A percentile compares a stretch with the other conserved stretches of the same genome.
phyloP scores from a whole-genome alignment of 1,284 basidiomycete species.

The Fomitiporia mediterranea region DNA sequence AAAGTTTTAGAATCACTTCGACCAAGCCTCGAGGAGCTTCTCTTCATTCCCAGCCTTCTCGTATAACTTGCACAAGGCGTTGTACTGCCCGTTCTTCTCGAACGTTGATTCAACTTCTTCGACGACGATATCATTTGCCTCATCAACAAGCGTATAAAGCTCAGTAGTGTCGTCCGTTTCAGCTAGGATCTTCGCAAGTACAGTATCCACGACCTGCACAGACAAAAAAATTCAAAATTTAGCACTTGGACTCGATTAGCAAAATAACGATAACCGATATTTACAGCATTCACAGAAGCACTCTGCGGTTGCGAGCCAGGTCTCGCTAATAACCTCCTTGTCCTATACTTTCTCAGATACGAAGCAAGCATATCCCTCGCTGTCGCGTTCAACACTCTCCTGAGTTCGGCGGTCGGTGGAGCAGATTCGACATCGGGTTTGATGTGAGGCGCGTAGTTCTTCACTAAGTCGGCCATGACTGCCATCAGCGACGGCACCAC shows the following conservation, averaged over 20 bases:
- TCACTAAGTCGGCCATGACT: slow-evolving; percentile 85
- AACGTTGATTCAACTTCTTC: slow-evolving; percentile 64
- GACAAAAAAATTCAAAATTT: background rate
- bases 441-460: slow-evolving; percentile 84
- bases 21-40: slow-evolving; percentile 64
- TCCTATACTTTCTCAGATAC: slow-evolving; percentile 53
- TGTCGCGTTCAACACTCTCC: slow-evolving; percentile 50
- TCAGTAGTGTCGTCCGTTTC: slow-evolving; percentile 59
- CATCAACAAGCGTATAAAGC: slow-evolving; percentile 56
- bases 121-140: slow-evolving; percentile 54
- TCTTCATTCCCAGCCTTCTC: slow-evolving; percentile 50
- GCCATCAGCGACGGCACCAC: slow-evolving; percentile 52
- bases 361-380: slow-evolving; percentile 65
- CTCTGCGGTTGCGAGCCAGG: slow-evolving; percentile 14
- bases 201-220: slow-evolving; percentile 78
- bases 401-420: slow-evolving; percentile 62
- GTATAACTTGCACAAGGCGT: slow-evolving; percentile 63
- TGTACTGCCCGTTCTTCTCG: slow-evolving; percentile 49
- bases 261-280: background rate
- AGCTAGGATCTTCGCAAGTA: slow-evolving; percentile 71
- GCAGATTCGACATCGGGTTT: slow-evolving; percentile 65
- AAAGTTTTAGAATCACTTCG: slow-evolving; percentile 49
- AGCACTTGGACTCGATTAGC: too few relatives aligned
- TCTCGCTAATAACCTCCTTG: slow-evolving; percentile 17
- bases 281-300: slow-evolving; percentile 10